phyloP scores from a whole-genome alignment of 1,284 basidiomycete species.

The Rhodotorula sp. region DNA sequence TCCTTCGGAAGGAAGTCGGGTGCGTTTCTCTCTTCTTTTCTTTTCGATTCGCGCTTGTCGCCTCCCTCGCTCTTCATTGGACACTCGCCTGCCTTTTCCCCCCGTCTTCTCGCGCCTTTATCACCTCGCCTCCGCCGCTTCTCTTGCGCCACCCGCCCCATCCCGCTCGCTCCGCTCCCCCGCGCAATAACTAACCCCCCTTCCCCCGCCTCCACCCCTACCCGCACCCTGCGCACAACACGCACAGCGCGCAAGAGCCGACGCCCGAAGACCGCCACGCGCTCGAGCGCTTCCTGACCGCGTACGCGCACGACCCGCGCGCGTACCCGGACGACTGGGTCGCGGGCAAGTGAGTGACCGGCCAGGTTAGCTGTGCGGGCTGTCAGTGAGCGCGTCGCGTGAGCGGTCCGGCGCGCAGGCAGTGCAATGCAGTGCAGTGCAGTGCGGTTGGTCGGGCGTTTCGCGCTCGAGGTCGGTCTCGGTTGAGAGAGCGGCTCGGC shows the following conservation, averaged over 20 bases:
- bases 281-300: constrained; percentile 21
- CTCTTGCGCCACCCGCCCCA: background rate
- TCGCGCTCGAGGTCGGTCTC: too few relatives aligned
- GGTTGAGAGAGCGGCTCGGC: too few relatives aligned
- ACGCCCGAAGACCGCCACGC: background rate
- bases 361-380: too few relatives aligned
- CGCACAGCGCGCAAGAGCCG: background rate
- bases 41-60: background rate
- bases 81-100: background rate
- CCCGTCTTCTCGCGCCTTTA: background rate
- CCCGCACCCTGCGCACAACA: background rate
- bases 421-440: too few relatives aligned
- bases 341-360: background rate
- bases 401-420: too few relatives aligned
- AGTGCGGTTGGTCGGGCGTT: too few relatives aligned
- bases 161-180: background rate
- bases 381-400: too few relatives aligned
- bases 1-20: constrained; percentile 51
- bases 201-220: too few relatives aligned
- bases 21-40: constrained; percentile 8
- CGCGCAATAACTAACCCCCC: too few relatives aligned
- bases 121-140: background rate
- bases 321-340: constrained; percentile 4
- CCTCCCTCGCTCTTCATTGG: constrained; percentile 5
- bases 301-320: constrained; percentile 21